phyloP scores from a whole-genome alignment of 345 rosid genomes.

The Murraya paniculata region DNA sequence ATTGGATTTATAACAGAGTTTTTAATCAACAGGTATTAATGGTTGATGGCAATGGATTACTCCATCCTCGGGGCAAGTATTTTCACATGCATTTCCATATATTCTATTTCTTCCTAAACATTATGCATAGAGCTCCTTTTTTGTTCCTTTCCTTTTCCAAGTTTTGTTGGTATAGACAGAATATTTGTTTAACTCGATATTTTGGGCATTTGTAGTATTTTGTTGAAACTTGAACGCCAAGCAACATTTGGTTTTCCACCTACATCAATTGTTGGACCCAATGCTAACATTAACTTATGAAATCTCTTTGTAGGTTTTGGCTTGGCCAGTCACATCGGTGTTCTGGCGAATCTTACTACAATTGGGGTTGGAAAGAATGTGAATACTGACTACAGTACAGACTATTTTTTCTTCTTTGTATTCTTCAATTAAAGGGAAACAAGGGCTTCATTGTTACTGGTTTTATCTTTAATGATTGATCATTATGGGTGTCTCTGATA shows the following conservation, averaged over 20 bases:
- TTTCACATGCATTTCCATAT: background rate
- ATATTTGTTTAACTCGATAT: background rate
- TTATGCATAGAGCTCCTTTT: background rate
- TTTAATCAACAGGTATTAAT: slow-evolving; percentile 52
- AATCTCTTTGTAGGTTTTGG: slow-evolving; percentile 65
- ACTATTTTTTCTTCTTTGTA: background rate
- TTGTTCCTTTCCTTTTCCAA: background rate
- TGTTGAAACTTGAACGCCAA: background rate
- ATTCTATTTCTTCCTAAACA: background rate
- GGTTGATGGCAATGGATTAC: slow-evolving; percentile 95
- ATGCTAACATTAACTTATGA: background rate
- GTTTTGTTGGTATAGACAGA: background rate
- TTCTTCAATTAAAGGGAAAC: background rate
- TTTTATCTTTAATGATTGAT: background rate
- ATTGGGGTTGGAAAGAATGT: slow-evolving; percentile 87
- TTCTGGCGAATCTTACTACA: slow-evolving; percentile 72
- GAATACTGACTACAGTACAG: slow-evolving; percentile 15
- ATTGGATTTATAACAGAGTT: background rate
- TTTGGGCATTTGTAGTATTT: background rate
- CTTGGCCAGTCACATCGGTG: slow-evolving; percentile 84
- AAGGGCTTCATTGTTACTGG: background rate
- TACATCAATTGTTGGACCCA: background rate
- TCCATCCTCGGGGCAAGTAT: slow-evolving; percentile 84
- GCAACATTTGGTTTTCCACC: background rate
- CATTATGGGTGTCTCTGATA: background rate